Evolutionary conservation across 2,329 filamentous ascomycete genomes (phyloP).

Genomic region (Cladosporium sphaerospermum): DNA sequence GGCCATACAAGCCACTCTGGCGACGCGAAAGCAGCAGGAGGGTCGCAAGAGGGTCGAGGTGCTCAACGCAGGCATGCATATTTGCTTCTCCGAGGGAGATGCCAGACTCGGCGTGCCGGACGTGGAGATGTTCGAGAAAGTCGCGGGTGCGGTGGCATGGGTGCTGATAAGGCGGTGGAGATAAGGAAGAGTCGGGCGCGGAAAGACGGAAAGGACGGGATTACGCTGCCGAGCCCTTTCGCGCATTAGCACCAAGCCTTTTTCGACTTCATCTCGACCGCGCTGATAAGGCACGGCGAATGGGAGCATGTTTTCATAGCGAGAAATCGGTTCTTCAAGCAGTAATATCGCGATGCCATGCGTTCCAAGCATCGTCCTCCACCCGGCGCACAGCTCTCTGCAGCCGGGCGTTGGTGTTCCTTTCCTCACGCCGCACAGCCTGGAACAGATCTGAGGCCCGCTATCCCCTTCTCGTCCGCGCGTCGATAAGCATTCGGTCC

Average conservation of each 20-base stretch:
- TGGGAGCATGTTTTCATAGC: neutral
- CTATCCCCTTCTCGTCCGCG: conserved; percentile 8
- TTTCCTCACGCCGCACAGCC: neutral
- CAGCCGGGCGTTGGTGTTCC: too few species aligned
- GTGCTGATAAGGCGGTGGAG: conserved; percentile 6
- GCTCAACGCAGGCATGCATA: neutral
- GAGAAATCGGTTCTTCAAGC: neutral
- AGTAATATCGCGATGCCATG: neutral
- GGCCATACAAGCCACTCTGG: conserved; percentile 1
- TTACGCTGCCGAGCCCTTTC: neutral
- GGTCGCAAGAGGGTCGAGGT: neutral
- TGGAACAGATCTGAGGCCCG: neutral
- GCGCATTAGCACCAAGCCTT: neutral
- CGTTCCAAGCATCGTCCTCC: neutral
- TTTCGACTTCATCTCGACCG: conserved; percentile 10
- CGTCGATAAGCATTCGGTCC: conserved; percentile 5
- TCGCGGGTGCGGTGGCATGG: neutral
- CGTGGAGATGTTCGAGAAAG: conserved; percentile 1
- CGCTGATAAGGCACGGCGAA: conserved; percentile 4
- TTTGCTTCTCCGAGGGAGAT: conserved; percentile 6
- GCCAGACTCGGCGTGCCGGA: neutral
- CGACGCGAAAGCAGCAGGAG: neutral
- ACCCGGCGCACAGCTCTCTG: too few species aligned
- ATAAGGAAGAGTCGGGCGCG: neutral
- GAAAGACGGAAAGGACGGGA: neutral